Conservation (phyloP, 805 yeast genomes). For the Barnettozyma botsteinii region DNA sequence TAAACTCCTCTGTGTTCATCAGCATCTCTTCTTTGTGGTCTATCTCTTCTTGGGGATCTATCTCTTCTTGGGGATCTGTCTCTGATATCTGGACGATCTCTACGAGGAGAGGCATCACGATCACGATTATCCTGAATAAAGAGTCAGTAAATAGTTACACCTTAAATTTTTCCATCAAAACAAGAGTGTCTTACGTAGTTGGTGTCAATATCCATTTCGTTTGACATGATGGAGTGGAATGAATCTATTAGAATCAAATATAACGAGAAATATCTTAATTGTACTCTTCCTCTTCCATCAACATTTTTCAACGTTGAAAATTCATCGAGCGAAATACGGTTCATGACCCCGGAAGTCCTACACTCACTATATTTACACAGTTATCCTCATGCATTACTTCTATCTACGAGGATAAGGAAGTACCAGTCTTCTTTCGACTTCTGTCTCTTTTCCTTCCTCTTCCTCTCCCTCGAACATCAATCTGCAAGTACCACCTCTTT, state of each 20-base stretch:
- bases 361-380: no score
- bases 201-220: conserved; percentile 8
- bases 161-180: not conserved
- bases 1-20: conserved; percentile 28
- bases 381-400: no score
- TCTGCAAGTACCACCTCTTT: conserved; percentile 69
- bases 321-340: not conserved
- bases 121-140: conserved; percentile 21
- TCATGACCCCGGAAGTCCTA: no score
- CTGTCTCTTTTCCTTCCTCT: conserved; percentile 92
- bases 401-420: conserved; percentile 55
- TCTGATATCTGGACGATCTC: conserved; percentile 22
- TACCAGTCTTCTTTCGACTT: conserved; percentile 80
- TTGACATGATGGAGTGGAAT: conserved; percentile 4
- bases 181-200: conserved; percentile 3
- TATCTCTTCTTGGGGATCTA: conserved; percentile 27
- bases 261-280: no score
- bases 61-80: conserved; percentile 28
- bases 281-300: no score
- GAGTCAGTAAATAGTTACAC: conserved; percentile 6
- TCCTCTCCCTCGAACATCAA: conserved; percentile 94
- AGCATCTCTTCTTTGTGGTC: conserved; percentile 22
- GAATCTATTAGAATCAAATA: not conserved
- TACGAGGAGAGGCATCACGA: conserved; percentile 27
- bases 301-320: no score